These are phyloP conservation scores for Aspergillus glaucus DNA, from an alignment of 2,329 filamentous ascomycete species.

Conservation along the genomic window DNA sequence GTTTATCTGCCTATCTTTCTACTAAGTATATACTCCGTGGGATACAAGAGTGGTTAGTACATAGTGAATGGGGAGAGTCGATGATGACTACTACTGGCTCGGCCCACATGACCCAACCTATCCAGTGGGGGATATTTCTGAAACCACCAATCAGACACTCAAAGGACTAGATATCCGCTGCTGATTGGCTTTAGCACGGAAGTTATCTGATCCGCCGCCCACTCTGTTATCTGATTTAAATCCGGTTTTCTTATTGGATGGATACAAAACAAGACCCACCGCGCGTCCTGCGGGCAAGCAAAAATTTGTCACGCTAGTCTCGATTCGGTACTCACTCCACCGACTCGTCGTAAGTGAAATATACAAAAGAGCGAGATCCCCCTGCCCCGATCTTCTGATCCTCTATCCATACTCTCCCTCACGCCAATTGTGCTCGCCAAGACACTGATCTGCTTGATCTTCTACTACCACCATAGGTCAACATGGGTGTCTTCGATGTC, in stretches of 20 bases:
- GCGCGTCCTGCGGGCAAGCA: not conserved
- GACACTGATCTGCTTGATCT: not conserved
- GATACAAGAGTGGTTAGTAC: too few species aligned
- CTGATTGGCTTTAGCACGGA: not conserved
- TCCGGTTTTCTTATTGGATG: not conserved
- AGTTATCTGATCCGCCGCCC: not conserved
- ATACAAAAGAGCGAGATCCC: not conserved
- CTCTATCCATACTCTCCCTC: not conserved
- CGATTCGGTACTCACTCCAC: not conserved
- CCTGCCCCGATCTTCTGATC: not conserved
- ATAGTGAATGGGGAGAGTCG: too few species aligned
- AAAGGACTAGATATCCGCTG: too few species aligned
- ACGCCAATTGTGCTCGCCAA: not conserved
- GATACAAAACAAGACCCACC: not conserved
- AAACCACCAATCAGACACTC: too few species aligned
- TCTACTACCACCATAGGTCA: not conserved
- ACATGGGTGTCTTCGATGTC: slow-evolving; percentile 4
- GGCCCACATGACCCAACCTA: too few species aligned
- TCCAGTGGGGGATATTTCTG: too few species aligned
- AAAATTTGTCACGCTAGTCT: not conserved
- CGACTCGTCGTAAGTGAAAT: not conserved
- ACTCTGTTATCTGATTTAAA: not conserved
- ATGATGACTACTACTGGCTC: too few species aligned
- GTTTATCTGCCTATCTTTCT: too few species aligned
- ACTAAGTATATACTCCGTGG: too few species aligned